Evolutionary conservation across 148 eudicot species (phyloP).

Genomic region (Silene latifolia): DNA sequence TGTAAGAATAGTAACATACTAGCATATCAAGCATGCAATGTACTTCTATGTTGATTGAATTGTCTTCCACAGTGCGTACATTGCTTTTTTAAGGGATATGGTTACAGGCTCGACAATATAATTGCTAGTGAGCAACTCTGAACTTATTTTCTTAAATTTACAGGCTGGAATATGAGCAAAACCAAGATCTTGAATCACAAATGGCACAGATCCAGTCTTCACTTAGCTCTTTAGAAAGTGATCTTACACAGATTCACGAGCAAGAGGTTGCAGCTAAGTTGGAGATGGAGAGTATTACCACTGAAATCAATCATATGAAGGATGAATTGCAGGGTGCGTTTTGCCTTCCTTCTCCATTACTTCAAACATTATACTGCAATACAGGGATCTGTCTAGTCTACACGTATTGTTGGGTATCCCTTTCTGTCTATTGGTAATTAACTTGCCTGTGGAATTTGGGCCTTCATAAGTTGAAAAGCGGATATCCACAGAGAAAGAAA

Average conservation of each 20-base stretch:
- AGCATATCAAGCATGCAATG: not conserved
- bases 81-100: not conserved
- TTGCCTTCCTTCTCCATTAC: constrained; percentile 4
- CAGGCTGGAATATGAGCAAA: constrained; percentile 95
- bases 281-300: constrained; percentile 52
- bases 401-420: not conserved
- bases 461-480: not conserved
- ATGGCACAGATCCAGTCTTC: constrained; percentile 70
- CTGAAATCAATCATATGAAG: constrained; percentile 62
- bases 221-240: constrained; percentile 39
- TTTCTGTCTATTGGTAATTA: not conserved
- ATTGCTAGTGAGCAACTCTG: not conserved
- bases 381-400: not conserved
- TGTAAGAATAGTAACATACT: not conserved
- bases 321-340: constrained; percentile 61
- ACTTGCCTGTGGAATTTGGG: not conserved
- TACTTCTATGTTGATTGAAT: not conserved
- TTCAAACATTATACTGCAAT: not conserved
- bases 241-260: constrained; percentile 47
- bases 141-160: constrained; percentile 9
- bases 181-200: constrained; percentile 79
- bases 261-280: constrained; percentile 50
- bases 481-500: not conserved
- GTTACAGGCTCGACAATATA: not conserved
- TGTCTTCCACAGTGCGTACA: not conserved